Percentiles rank a stretch among this genome's conserved stretches.
These are phyloP conservation scores for Aspergillus texensis DNA, from an alignment of 2,329 filamentous ascomycete genomes.

Conservation along the genomic window DNA sequence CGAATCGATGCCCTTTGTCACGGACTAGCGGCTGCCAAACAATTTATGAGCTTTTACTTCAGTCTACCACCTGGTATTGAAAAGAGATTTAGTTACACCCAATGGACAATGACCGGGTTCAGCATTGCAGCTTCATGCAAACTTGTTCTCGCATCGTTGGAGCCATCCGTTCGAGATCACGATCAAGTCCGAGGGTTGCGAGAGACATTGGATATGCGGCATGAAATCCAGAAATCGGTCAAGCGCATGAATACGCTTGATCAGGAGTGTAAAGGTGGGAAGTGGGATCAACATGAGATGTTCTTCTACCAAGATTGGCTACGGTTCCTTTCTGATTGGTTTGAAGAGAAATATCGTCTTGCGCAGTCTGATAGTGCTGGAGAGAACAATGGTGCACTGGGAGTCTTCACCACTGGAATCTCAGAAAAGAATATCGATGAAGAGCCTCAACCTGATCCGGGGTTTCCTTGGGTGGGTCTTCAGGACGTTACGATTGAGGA, in stretches of 20 bases:
- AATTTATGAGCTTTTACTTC: background rate
- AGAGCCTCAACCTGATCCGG: constrained; percentile 4
- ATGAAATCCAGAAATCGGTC: constrained; percentile 5
- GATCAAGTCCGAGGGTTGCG: constrained; percentile 3
- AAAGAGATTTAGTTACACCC: background rate
- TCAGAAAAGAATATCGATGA: background rate
- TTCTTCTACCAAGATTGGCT: background rate
- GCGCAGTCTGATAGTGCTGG: background rate
- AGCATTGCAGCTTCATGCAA: background rate
- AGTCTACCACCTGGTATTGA: background rate
- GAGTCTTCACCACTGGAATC: background rate
- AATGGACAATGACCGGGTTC: background rate
- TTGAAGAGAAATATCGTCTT: background rate
- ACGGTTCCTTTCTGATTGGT: background rate
- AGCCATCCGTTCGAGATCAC: background rate
- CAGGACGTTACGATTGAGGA: constrained; percentile 5
- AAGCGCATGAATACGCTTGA: constrained; percentile 1
- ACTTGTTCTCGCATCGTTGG: background rate
- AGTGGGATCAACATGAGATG: background rate
- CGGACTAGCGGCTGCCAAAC: background rate
- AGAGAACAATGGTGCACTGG: background rate
- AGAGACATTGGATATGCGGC: constrained; percentile 6
- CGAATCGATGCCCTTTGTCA: background rate
- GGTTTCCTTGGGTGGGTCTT: constrained; percentile 5
- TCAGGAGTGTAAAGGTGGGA: background rate